A percentile compares a stretch with the other conserved stretches of the same genome.
Conservation (phyloP, 2,329 filamentous ascomycete genomes). For the Akanthomyces lecanii region DNA sequence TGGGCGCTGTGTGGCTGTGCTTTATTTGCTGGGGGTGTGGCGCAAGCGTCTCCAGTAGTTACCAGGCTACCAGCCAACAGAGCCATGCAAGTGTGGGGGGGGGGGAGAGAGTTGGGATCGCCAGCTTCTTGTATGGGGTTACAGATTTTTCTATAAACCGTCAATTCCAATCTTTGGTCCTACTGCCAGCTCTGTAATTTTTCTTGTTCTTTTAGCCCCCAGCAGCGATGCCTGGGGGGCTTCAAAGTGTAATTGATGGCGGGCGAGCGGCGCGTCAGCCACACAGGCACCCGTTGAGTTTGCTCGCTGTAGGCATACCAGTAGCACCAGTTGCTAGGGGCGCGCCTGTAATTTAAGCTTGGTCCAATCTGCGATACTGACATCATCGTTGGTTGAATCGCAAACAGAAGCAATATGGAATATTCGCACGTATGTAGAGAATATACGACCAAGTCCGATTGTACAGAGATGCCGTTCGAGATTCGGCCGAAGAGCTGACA, state of each 20-base stretch:
- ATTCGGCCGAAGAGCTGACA: slow-evolving; percentile 9
- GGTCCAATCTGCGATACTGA: background rate
- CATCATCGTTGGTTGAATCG: background rate
- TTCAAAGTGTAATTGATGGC: too few relatives aligned
- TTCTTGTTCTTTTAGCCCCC: background rate
- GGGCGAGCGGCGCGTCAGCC: too few relatives aligned
- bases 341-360: background rate
- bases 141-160: too few relatives aligned
- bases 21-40: background rate
- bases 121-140: too few relatives aligned
- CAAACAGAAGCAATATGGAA: background rate
- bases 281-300: background rate
- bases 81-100: too few relatives aligned
- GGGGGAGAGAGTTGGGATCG: too few relatives aligned
- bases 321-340: background rate
- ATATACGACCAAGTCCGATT: background rate
- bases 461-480: background rate
- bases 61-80: too few relatives aligned
- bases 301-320: background rate
- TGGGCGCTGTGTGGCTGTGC: slow-evolving; percentile 10
- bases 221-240: background rate
- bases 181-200: too few relatives aligned
- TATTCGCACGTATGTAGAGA: background rate
- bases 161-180: too few relatives aligned
- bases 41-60: background rate